Evolutionary conservation across 495 filamentous ascomycete species (phyloP), one percentile per base, ranked within the genome.

Genomic region (Hyaloscypha hepaticicola): DNA sequence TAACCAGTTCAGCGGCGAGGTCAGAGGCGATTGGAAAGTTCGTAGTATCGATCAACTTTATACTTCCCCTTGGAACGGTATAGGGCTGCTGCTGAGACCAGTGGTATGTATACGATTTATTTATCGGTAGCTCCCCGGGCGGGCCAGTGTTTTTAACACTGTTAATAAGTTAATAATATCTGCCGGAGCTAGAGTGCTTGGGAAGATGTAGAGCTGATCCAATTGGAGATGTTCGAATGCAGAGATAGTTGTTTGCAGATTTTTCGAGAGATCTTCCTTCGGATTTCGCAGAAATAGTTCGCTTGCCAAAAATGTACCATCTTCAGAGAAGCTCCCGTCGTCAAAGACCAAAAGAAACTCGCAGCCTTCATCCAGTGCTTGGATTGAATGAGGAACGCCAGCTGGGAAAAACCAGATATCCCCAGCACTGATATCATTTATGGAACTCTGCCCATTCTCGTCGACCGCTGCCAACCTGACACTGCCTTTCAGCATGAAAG

Each of bases 291-390:
- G 73, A 60, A 90, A 85, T 52, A 88, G 79, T 69, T 90, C 85
- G 0, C 82, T 79, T 0, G 85, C 85, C 6, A 90, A 80, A 77
- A 89, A 88, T 0, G 88, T 90, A 51, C 81, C 82, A 24, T 87
- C 84, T 70, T 90, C 88, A 11, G 80, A 84, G 76, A 91, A 91
- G 19, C 72, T 73, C 1, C 87, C 87, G 48, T 87, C 78, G 72
- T 91, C 85, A 68, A 90, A 90, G 51, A 90, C 79, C 9, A 91
- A 77, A 14, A 90, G 78, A 72, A 90, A 90, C 67, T 91, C 88
- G 33, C 79, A 80, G 2, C 87, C 88, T 29, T 81, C 76, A 12
- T 85, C 81, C 3, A 88, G 74, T 0, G 83, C 88, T 73, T 91
- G 87, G 38, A 91, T 81, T 6, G 80, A 84, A 68, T 90, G 88